A percentile compares a stretch with the other conserved stretches of the same genome.
Evolutionary conservation across 225 moss, liverwort and hornwort species (phyloP).

Genomic region (Straminergon stramineum): DNA sequence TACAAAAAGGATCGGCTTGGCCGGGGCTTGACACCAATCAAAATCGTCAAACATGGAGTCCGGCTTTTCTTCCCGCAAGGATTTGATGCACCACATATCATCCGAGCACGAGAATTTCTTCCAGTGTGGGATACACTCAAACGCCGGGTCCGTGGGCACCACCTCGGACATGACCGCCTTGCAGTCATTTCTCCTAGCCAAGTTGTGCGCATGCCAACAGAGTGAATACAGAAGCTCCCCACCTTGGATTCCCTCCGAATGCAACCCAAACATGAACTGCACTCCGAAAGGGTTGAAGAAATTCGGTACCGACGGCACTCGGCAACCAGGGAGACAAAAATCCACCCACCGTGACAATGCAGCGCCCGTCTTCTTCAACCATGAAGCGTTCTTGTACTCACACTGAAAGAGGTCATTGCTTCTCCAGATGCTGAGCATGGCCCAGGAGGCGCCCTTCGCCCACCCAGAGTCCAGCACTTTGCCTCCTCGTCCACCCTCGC

Average conservation of each 20-base stretch:
- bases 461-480: constrained; percentile 8
- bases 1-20: constrained; percentile 59
- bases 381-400: constrained; percentile 63
- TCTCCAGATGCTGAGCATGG: constrained; percentile 85
- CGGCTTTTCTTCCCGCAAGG: constrained; percentile 9
- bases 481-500: constrained; percentile 29
- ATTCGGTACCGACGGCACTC: constrained; percentile 78
- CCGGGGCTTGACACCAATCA: constrained; percentile 56
- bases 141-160: constrained; percentile 56
- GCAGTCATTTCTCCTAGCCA: constrained; percentile 62
- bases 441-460: constrained; percentile 53
- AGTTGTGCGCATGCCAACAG: constrained; percentile 86
- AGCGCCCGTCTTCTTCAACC: constrained; percentile 57
- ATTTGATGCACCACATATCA: constrained; percentile 87
- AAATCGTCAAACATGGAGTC: constrained; percentile 9
- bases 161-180: constrained; percentile 84
- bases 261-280: constrained; percentile 89
- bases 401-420: constrained; percentile 86
- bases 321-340: constrained; percentile 68
- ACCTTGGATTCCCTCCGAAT: constrained; percentile 48
- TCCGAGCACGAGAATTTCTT: constrained; percentile 60
- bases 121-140: constrained; percentile 71
- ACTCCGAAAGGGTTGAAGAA: constrained; percentile 82
- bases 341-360: constrained; percentile 64
- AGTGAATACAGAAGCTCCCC: constrained; percentile 56